Evolutionary conservation across 139 green algal genomes (phyloP).

Genomic region (Zygnema circumcarinatum): DNA sequence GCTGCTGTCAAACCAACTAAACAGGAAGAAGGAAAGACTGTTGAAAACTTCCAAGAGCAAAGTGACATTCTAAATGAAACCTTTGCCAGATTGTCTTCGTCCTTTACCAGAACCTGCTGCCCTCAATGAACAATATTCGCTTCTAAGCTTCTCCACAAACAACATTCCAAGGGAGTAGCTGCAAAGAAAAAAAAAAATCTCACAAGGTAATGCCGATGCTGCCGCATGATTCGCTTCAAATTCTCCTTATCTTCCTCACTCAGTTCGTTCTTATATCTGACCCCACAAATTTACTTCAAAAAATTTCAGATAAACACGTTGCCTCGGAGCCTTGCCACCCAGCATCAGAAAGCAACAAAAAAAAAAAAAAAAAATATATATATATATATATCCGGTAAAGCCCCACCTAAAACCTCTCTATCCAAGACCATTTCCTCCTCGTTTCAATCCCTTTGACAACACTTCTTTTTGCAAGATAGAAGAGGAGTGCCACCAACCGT

Average conservation of each 20-base stretch:
- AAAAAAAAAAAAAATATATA: slow-evolving; percentile 43
- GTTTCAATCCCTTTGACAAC: too few species aligned
- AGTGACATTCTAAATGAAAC: slow-evolving; percentile 28
- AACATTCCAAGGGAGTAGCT: background rate
- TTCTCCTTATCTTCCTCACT: slow-evolving; percentile 78
- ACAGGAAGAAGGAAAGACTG: too few species aligned
- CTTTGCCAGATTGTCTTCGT: background rate
- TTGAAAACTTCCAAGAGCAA: too few species aligned
- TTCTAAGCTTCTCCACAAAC: background rate
- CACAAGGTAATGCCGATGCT: slow-evolving; percentile 86
- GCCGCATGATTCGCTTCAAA: slow-evolving; percentile 77
- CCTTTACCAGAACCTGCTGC: background rate
- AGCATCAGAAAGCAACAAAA: slow-evolving; percentile 33
- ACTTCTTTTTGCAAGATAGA: too few species aligned
- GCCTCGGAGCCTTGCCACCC: background rate
- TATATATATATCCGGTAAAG: background rate
- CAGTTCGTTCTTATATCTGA: slow-evolving; percentile 90
- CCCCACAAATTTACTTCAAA: slow-evolving; percentile 8
- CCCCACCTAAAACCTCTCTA: background rate
- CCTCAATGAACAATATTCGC: background rate
- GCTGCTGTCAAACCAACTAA: too few species aligned
- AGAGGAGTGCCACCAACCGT: slow-evolving; percentile 60
- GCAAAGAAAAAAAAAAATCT: slow-evolving; percentile 14
- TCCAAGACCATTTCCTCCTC: too few species aligned
- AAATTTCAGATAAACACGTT: slow-evolving; percentile 17